Evolutionary conservation across 805 yeast genomes (phyloP), one percentile per base, ranked within the genome.

Genomic region (Candida alai): DNA sequence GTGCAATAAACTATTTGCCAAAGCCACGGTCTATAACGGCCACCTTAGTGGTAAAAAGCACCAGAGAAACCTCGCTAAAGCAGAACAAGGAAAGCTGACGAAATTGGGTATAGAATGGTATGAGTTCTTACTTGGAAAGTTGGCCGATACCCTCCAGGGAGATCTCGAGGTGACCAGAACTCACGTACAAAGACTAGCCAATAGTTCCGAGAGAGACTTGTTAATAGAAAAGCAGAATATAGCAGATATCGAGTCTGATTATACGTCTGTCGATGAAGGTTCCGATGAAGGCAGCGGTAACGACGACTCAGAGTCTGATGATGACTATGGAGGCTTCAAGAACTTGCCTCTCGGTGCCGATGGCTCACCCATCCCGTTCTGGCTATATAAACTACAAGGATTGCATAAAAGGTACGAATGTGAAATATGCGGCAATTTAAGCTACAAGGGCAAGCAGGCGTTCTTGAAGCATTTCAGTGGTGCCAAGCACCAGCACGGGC

Each of bases 341-440:
- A 75, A 80, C 36, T 56, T 85, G 36, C 95, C 96, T 0, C 34
- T 85, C 0, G 97, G 95, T 0, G 73, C 84, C 13, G 97, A 89
- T 57, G 97, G 97, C 0, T 73, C 71, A 25, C 97, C 97, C 1
- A 86, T 93, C 19, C 98, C 98, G 2, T 77, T 70, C 35, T 93
- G 98, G 98, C 65, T 93, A 19, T 89, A 78, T 68, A 93, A 89
- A 56, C 64, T 89, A 28, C 88, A 87, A 48, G 98, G 98, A 0
- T 65, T 89, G 8, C 84, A 84, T 36, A 70, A 75, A 27, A 76
- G 73, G 34, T 85, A 77, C 47, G 49, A 59, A 1, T 93, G 98
- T 55, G 97, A 93, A 58, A 74, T 93, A 6, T 93, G 98, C 54
- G 94, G 95, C 4, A 78, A 84, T 47, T 55, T 60, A 20, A 61